These are phyloP conservation scores for Saccharomyces mikatae DNA, from an alignment of 805 yeast genomes.

Conservation along the genomic window DNA sequence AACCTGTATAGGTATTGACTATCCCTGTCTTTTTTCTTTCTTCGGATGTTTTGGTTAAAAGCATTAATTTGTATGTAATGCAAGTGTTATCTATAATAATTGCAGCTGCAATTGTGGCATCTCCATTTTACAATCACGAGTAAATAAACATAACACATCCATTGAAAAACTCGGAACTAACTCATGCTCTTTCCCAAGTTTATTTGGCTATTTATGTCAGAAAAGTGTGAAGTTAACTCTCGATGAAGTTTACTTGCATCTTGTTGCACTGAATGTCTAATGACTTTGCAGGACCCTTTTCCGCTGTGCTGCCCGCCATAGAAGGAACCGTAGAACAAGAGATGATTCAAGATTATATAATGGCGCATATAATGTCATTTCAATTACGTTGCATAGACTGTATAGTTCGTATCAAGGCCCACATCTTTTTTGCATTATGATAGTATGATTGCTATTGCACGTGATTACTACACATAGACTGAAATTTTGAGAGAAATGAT, in stretches of 20 bases:
- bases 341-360: background rate
- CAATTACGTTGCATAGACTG: background rate
- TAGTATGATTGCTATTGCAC: background rate
- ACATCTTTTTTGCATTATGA: background rate
- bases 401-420: background rate
- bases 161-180: background rate
- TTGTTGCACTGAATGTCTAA: background rate
- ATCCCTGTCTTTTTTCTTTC: too few species aligned
- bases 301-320: background rate
- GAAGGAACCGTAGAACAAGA: background rate
- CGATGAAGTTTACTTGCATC: too few species aligned
- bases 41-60: too few species aligned
- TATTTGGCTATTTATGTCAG: background rate
- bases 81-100: background rate
- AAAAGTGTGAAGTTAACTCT: too few species aligned
- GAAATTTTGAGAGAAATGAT: too few species aligned
- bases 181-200: background rate
- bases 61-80: too few species aligned
- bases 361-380: background rate
- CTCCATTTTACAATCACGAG: background rate
- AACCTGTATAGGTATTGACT: too few species aligned
- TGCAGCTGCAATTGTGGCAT: background rate
- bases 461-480: too few species aligned
- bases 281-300: background rate
- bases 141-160: background rate